These are phyloP conservation scores for Apiospora pterosperma DNA, from an alignment of 2,329 filamentous ascomycete genomes.

Conservation along the genomic window DNA sequence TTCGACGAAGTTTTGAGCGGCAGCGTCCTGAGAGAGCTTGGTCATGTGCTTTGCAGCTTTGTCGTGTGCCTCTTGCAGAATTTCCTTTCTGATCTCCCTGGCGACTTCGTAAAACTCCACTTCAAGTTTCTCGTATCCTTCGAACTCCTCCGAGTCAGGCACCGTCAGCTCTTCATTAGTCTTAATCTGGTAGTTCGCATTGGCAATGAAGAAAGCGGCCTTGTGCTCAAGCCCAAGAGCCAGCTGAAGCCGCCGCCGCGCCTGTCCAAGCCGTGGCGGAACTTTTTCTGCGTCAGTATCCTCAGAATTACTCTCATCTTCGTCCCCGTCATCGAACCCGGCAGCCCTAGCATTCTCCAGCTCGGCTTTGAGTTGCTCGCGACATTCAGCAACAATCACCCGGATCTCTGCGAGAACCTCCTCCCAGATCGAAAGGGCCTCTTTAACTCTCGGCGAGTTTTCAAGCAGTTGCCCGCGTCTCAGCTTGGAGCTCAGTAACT, in stretches of 20 bases:
- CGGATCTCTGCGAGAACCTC: conserved; percentile 47
- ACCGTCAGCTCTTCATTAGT: conserved; percentile 60
- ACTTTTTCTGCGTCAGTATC: conserved; percentile 33
- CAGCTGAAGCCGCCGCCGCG: conserved; percentile 64
- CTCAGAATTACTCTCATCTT: conserved; percentile 15
- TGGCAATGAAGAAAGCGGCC: conserved; percentile 80
- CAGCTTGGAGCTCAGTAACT: conserved; percentile 60
- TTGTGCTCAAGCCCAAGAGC: conserved; percentile 79
- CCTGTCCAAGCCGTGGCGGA: conserved; percentile 46
- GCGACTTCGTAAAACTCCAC: conserved; percentile 72
- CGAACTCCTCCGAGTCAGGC: conserved; percentile 65
- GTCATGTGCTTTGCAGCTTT: conserved; percentile 65
- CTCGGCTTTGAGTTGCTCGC: conserved; percentile 56
- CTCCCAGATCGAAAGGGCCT: conserved; percentile 70
- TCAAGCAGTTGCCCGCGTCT: conserved; percentile 75
- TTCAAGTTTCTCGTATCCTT: conserved; percentile 66
- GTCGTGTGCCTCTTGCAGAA: conserved; percentile 55
- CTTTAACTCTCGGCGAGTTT: conserved; percentile 63
- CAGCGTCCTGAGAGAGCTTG: conserved; percentile 51
- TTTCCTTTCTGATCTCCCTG: conserved; percentile 73
- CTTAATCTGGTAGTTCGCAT: conserved; percentile 81
- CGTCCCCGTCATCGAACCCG: conserved; percentile 16
- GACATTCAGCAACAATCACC: conserved; percentile 58
- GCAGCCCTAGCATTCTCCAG: conserved; percentile 33
- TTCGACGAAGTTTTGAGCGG: conserved; percentile 53